Conservation (phyloP, 257 asterid species). For the Solanum appendiculatum region DNA sequence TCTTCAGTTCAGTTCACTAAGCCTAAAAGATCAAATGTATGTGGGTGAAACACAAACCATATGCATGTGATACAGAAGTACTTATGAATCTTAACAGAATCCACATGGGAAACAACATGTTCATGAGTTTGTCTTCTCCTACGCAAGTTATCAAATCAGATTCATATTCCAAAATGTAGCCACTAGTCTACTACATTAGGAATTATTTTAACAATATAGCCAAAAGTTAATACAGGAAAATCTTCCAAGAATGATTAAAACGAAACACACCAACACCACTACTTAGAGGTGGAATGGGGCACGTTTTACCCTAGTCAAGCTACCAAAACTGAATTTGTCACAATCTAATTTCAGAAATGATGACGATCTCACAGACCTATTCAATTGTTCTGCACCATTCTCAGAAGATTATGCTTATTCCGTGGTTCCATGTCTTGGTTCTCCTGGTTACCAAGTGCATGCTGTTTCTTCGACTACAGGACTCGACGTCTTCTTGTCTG, state of each 20-base stretch:
- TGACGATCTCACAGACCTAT: neutral
- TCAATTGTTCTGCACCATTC: neutral
- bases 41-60: neutral
- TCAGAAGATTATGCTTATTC: fast-evolving
- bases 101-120: neutral
- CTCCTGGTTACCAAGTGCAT: neutral
- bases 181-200: neutral
- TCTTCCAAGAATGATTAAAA: no score
- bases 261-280: no score
- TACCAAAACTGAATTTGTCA: neutral
- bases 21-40: neutral
- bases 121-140: no score
- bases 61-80: neutral
- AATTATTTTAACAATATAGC: no score
- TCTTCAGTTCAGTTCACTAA: neutral
- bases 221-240: no score
- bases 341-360: neutral
- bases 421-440: neutral
- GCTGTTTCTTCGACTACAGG: fast-evolving
- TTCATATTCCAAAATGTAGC: neutral
- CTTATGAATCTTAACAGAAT: neutral
- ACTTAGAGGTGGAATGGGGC: no score
- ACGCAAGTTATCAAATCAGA: no score
- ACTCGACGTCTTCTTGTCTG: neutral
- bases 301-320: neutral